These are phyloP conservation scores for Daldinia vernicosa DNA, from an alignment of 495 filamentous ascomycete genomes.

Conservation along the genomic window DNA sequence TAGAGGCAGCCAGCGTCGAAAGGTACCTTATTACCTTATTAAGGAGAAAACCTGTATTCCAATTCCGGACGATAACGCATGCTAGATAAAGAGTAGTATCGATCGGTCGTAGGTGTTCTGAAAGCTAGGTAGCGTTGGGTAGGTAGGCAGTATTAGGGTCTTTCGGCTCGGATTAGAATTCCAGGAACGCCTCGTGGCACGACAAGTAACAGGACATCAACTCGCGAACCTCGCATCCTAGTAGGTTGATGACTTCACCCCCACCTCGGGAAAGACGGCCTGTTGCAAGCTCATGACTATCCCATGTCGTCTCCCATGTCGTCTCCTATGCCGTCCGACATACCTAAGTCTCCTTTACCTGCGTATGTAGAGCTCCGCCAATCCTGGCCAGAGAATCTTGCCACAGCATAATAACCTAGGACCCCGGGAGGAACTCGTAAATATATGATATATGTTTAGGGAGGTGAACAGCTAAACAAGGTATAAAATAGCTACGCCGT, in stretches of 20 bases:
- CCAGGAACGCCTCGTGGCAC: conserved; percentile 28
- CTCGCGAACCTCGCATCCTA: conserved; percentile 31
- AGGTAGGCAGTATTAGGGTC: conserved; percentile 13
- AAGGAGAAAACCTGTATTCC: conserved; percentile 33
- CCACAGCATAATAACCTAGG: neutral
- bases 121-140: conserved; percentile 13
- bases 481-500: neutral
- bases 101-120: conserved; percentile 28
- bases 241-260: conserved; percentile 20
- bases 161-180: conserved; percentile 27
- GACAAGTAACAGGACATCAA: conserved; percentile 16
- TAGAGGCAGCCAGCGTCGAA: conserved; percentile 32
- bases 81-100: conserved; percentile 39
- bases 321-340: conserved; percentile 15
- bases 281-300: conserved; percentile 18
- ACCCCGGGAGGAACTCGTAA: neutral
- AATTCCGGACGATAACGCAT: conserved; percentile 35
- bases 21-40: too few relatives aligned
- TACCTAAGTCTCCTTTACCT: conserved; percentile 28
- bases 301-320: conserved; percentile 12
- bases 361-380: conserved; percentile 29
- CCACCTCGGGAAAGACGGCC: conserved; percentile 31
- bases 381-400: conserved; percentile 6
- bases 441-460: neutral
- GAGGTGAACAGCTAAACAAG: neutral